These are phyloP conservation scores for Vanilla planifolia DNA, from an alignment of 106 monocot species.

Conservation along the genomic window DNA sequence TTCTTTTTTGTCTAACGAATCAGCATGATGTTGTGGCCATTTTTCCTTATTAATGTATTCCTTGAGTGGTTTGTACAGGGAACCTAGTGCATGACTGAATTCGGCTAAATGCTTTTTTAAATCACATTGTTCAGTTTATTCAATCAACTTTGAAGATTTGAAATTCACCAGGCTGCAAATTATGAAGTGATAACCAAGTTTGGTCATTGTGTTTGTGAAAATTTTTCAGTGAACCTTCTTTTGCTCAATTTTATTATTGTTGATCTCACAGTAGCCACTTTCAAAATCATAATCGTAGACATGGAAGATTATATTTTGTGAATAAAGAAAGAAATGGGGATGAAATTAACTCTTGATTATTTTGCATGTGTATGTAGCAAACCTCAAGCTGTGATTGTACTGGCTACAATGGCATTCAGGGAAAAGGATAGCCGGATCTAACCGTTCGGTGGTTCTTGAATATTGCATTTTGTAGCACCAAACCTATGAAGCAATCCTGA, in stretches of 20 bases:
- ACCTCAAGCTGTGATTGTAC: background rate
- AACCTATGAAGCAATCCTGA: background rate
- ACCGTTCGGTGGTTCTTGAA: background rate
- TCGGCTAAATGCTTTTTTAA: no score
- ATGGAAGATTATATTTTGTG: background rate
- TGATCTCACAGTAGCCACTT: background rate
- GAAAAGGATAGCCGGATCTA: background rate
- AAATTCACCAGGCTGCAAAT: background rate
- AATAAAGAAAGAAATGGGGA: background rate
- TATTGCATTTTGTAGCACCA: background rate
- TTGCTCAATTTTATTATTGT: background rate
- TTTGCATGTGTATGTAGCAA: no score
- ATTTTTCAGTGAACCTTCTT: background rate
- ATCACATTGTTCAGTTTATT: no score
- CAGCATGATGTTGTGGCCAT: no score
- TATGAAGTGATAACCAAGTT: background rate
- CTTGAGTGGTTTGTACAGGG: no score
- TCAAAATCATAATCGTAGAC: background rate
- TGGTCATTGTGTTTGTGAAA: background rate
- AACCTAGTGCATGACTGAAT: no score
- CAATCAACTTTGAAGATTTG: background rate
- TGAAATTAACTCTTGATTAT: background rate
- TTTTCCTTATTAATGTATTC: no score
- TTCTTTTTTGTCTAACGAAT: no score
- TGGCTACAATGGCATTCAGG: background rate